Percentiles rank a stretch among this genome's conserved stretches.
Evolutionary conservation across 768 basidiomycete genomes (phyloP).

Genomic region (Astraeus odoratus): DNA sequence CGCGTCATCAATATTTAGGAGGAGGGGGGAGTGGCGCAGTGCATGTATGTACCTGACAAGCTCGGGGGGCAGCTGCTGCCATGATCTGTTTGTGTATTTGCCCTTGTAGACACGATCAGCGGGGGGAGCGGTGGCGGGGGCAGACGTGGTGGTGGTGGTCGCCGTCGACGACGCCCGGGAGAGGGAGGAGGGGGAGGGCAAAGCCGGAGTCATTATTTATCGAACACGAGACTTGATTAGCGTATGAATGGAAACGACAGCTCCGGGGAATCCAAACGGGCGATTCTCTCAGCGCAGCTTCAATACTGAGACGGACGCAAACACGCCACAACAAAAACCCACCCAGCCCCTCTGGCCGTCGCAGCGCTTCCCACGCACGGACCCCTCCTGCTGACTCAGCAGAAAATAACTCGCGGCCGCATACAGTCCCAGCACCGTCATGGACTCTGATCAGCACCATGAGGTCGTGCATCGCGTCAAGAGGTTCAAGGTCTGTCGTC

Average conservation of each 20-base stretch:
- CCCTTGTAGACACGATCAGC: slow-evolving; percentile 44
- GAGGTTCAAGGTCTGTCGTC: slow-evolving; percentile 41
- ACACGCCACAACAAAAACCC: slow-evolving; percentile 9
- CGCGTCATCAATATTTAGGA: not conserved
- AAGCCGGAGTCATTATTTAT: slow-evolving; percentile 24
- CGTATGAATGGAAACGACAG: slow-evolving; percentile 31
- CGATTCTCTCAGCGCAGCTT: slow-evolving; percentile 23
- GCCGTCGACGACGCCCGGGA: slow-evolving; percentile 14
- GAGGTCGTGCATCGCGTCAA: slow-evolving; percentile 33
- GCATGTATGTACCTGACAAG: slow-evolving; percentile 46
- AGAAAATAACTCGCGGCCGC: not conserved
- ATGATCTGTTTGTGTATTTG: slow-evolving; percentile 49
- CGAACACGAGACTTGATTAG: slow-evolving; percentile 28
- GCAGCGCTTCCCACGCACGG: not conserved
- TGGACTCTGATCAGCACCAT: slow-evolving; percentile 6
- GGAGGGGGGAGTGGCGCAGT: slow-evolving; percentile 17
- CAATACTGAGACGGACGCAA: slow-evolving; percentile 19
- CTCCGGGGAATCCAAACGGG: slow-evolving; percentile 30
- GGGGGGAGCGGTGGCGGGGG: too few relatives aligned
- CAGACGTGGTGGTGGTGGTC: slow-evolving; percentile 15
- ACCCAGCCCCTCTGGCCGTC: not conserved
- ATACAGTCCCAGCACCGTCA: not conserved
- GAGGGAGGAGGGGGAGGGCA: slow-evolving; percentile 1
- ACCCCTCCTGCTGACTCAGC: not conserved
- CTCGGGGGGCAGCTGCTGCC: slow-evolving; percentile 57